Percentiles rank a stretch among this genome's conserved stretches.
Evolutionary conservation across 176 grass and related monocot species (phyloP).

Genomic region (Aegilops speltoides): DNA sequence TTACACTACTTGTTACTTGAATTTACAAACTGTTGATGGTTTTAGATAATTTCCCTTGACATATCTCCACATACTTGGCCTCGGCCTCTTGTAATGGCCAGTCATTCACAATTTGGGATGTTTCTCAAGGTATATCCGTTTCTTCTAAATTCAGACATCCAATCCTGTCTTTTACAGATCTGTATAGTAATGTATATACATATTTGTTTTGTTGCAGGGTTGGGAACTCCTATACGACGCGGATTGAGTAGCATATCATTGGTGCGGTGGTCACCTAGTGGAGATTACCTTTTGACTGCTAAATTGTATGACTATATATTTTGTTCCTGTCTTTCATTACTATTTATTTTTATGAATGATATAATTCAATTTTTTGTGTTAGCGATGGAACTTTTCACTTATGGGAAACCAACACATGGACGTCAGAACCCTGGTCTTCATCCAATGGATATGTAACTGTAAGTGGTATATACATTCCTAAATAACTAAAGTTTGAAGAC

Average conservation of each 20-base stretch:
- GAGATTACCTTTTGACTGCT: slow-evolving; percentile 87
- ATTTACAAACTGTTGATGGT: slow-evolving; percentile 12
- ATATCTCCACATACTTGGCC: slow-evolving; percentile 74
- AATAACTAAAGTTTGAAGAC: background rate
- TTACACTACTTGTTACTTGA: slow-evolving; percentile 4
- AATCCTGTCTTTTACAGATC: background rate
- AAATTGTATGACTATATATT: slow-evolving; percentile 72
- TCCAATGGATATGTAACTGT: slow-evolving; percentile 89
- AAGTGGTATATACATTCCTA: slow-evolving; percentile 30
- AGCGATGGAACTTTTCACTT: slow-evolving; percentile 98
- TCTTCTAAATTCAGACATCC: background rate
- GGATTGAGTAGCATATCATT: slow-evolving; percentile 82
- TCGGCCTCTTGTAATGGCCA: slow-evolving; percentile 78
- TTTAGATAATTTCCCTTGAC: slow-evolving; percentile 59
- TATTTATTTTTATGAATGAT: slow-evolving; percentile 23
- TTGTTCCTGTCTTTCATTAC: slow-evolving; percentile 19
- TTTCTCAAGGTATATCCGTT: slow-evolving; percentile 67
- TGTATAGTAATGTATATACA: slow-evolving; percentile 5
- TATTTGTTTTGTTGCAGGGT: slow-evolving; percentile 46
- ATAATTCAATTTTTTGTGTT: slow-evolving; percentile 19
- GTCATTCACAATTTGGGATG: slow-evolving; percentile 98
- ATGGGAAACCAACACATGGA: slow-evolving; percentile 97
- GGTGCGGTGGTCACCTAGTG: slow-evolving; percentile 86
- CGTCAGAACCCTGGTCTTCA: slow-evolving; percentile 95
- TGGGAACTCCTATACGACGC: slow-evolving; percentile 80